Conservation (phyloP, 768 basidiomycete genomes). For the Termitomyces sp. region DNA sequence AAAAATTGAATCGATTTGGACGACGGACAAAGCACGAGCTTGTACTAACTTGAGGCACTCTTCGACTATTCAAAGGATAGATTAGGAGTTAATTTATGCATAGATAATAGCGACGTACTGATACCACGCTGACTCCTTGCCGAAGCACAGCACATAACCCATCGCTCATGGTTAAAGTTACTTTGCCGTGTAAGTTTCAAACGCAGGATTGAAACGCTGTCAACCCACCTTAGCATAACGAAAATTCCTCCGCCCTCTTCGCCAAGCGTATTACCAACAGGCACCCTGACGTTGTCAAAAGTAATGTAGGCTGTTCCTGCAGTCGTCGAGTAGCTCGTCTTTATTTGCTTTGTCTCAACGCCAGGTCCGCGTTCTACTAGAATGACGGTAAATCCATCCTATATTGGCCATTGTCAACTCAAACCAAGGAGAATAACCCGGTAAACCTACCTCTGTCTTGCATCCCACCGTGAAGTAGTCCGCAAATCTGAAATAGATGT, state of each 20-base stretch:
- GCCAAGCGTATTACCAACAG: conserved; percentile 78
- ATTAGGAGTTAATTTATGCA: not conserved
- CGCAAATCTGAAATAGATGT: conserved; percentile 29
- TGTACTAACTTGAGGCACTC: conserved; percentile 70
- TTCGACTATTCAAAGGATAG: conserved; percentile 44
- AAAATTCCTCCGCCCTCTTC: conserved; percentile 30
- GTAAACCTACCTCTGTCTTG: conserved; percentile 43
- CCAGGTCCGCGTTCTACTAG: conserved; percentile 32
- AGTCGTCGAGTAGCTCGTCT: conserved; percentile 70
- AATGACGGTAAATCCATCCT: conserved; percentile 42
- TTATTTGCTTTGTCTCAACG: conserved; percentile 71
- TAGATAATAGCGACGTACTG: conserved; percentile 5
- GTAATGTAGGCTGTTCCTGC: conserved; percentile 87
- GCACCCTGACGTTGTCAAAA: conserved; percentile 81
- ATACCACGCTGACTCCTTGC: conserved; percentile 17
- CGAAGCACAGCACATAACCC: conserved; percentile 56
- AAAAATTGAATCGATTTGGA: not conserved
- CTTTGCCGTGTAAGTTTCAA: conserved; percentile 20
- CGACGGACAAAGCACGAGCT: not conserved
- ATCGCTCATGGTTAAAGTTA: conserved; percentile 95
- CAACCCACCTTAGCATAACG: conserved; percentile 24
- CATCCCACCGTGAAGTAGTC: conserved; percentile 70
- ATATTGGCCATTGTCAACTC: not conserved
- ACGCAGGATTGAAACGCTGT: not conserved
- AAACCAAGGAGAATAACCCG: conserved; percentile 49